Evolutionary conservation across 768 basidiomycete genomes (phyloP).

Genomic region (Kwoniella heveanensis): DNA sequence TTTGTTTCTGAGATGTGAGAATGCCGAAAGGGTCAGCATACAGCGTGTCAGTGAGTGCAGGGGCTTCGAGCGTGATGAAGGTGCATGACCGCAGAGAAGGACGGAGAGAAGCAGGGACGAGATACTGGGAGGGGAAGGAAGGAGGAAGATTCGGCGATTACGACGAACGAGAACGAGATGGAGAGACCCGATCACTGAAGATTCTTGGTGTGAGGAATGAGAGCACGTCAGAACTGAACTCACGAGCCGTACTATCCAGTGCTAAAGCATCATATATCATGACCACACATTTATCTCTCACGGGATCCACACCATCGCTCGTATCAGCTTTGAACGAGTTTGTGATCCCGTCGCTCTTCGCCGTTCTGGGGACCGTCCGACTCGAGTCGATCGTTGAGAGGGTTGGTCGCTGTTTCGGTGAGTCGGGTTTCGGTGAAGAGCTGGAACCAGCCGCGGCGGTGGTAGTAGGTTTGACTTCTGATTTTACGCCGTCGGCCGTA

Average conservation of each 20-base stretch:
- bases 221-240: too few relatives aligned
- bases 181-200: too few relatives aligned
- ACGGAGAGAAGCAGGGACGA: too few relatives aligned
- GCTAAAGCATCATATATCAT: slow-evolving; percentile 91
- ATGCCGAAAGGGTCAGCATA: too few relatives aligned
- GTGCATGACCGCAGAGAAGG: too few relatives aligned
- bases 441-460: slow-evolving; percentile 2
- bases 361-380: slow-evolving; percentile 59
- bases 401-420: slow-evolving; percentile 24
- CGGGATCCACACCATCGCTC: slow-evolving; percentile 64
- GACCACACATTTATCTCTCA: slow-evolving; percentile 82
- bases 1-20: slow-evolving; percentile 63
- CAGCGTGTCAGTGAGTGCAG: too few relatives aligned
- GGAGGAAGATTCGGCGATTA: too few relatives aligned
- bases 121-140: too few relatives aligned
- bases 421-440: slow-evolving; percentile 18
- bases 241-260: slow-evolving; percentile 81
- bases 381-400: slow-evolving; percentile 43
- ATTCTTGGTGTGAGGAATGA: too few relatives aligned
- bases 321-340: slow-evolving; percentile 30
- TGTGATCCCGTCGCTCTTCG: slow-evolving; percentile 71
- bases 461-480: slow-evolving; percentile 11
- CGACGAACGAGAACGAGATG: too few relatives aligned
- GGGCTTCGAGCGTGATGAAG: too few relatives aligned
- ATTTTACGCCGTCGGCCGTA: slow-evolving; percentile 14